Base-by-base conservation (phyloP, 371 early-diverging fungal genomes). In the Circinella minor region DNA sequence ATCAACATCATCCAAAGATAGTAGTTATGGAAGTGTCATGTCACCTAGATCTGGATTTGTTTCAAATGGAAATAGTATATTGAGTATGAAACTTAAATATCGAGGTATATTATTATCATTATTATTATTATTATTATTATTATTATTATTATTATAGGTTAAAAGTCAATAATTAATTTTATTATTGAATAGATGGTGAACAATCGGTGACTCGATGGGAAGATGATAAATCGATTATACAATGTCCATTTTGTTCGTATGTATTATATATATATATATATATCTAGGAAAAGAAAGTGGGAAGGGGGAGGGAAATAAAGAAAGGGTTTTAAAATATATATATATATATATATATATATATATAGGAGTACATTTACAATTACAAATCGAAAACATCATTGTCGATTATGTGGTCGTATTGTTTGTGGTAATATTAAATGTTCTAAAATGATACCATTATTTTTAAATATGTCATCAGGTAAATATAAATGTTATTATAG, bases 331-430 rank as follows among this genome's bases (percentile, higher is more conserved):
- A n/a, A n/a, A n/a, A n/a, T n/a, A n/a, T n/a, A n/a, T n/a, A n/a
- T n/a, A n/a, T 17, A 62, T 70, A 3, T 3, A 11, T 7, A 1
- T 10, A 55, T 55, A 1, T 20, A 4, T 55, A 14, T n/a, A n/a
- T n/a, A 51, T 15, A 80, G 86, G 63, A 68, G 81, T 43, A 43
- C 61, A 8, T 85, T 85, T 68, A 81, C 83, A 1, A 51, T 89
- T 5, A 77, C 86, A 4, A 81, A 90, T 65, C 88, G 93, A 36
- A 88, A 90, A 37, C 94, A 94, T 63, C 94, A 94, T 71, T 94
- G 94, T 72, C 87, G 94, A 8, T 69, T 93, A 11, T 94, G 94
- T 67, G 94, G 94, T 6, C 83, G 88, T 15, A 86, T 92, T 6
- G 83, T 93, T 7, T 93, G 94, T 74, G 91, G 86, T 13, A 82